Evolutionary conservation across 805 yeast species (phyloP).

Genomic region (Myxozyma vanderwaltii): DNA sequence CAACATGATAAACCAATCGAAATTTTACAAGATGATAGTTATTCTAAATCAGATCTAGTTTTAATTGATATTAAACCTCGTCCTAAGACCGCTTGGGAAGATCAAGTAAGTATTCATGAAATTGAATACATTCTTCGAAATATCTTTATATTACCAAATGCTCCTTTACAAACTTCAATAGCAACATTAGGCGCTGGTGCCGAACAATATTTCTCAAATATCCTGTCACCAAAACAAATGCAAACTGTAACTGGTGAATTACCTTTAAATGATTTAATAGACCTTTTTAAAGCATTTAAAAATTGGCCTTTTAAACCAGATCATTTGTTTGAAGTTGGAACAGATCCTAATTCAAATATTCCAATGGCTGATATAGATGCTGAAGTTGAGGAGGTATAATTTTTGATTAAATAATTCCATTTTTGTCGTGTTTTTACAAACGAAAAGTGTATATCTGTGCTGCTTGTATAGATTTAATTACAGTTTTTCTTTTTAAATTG

Average conservation of each 20-base stretch:
- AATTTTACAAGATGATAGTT: slow-evolving; percentile 26
- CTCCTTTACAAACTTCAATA: slow-evolving; percentile 52
- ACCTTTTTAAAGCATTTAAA: slow-evolving; percentile 55
- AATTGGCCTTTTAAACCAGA: slow-evolving; percentile 89
- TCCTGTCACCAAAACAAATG: slow-evolving; percentile 47
- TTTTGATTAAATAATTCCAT: neutral
- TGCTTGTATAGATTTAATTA: too few relatives aligned
- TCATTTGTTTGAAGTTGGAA: slow-evolving; percentile 48
- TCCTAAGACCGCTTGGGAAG: slow-evolving; percentile 39
- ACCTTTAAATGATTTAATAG: slow-evolving; percentile 56
- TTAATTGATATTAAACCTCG: slow-evolving; percentile 61
- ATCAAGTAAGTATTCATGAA: slow-evolving; percentile 52
- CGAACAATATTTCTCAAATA: slow-evolving; percentile 41
- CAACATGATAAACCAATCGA: slow-evolving; percentile 11
- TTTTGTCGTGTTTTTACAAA: neutral
- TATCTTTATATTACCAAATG: slow-evolving; percentile 53
- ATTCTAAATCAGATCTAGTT: slow-evolving; percentile 42
- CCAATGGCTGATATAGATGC: neutral
- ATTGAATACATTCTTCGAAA: slow-evolving; percentile 70
- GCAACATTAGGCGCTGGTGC: slow-evolving; percentile 82
- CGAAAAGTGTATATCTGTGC: too few relatives aligned
- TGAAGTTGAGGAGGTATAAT: neutral
- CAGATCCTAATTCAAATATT: slow-evolving; percentile 34
- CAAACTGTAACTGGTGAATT: slow-evolving; percentile 48
- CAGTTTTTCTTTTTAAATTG: too few relatives aligned